These are phyloP conservation scores for Termitomyces sp. DNA, from an alignment of 768 basidiomycete species.

Conservation along the genomic window DNA sequence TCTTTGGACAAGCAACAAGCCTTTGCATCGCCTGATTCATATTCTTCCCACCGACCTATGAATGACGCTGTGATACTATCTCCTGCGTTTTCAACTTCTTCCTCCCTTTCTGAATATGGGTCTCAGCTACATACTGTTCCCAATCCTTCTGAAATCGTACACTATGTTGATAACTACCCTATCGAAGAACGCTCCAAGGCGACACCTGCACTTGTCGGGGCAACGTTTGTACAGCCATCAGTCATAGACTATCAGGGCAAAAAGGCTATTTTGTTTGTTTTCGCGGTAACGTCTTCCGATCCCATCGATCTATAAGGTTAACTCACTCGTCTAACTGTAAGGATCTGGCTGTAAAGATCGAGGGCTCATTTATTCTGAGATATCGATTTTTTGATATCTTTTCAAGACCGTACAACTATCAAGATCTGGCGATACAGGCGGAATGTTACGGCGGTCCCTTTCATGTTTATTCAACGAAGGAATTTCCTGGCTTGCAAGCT, in stretches of 20 bases:
- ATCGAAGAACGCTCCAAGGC: slow-evolving; percentile 46
- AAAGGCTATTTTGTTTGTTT: slow-evolving; percentile 56
- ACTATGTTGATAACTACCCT: slow-evolving; percentile 32
- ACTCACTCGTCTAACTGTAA: slow-evolving; percentile 18
- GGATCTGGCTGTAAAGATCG: slow-evolving; percentile 69
- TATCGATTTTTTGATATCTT: slow-evolving; percentile 64
- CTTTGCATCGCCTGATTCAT: slow-evolving; percentile 8
- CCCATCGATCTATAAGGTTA: neutral
- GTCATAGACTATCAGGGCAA: slow-evolving; percentile 52
- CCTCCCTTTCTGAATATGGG: slow-evolving; percentile 1
- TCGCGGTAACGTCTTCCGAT: slow-evolving; percentile 40
- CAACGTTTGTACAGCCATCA: slow-evolving; percentile 54
- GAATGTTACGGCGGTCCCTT: slow-evolving; percentile 63
- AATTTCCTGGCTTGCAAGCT: slow-evolving; percentile 61
- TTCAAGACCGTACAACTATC: slow-evolving; percentile 26
- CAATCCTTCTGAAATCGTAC: slow-evolving; percentile 28
- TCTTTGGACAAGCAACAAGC: slow-evolving; percentile 1
- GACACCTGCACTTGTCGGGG: slow-evolving; percentile 51
- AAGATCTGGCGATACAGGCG: slow-evolving; percentile 45
- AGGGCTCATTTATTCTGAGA: slow-evolving; percentile 61
- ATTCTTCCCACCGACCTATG: neutral
- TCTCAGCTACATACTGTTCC: slow-evolving; percentile 12
- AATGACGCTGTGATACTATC: neutral
- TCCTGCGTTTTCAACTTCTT: slow-evolving; percentile 5
- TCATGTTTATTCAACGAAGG: slow-evolving; percentile 65